Evolutionary conservation across 805 yeast species (phyloP).

Genomic region (Teunomyces gatunensis): DNA sequence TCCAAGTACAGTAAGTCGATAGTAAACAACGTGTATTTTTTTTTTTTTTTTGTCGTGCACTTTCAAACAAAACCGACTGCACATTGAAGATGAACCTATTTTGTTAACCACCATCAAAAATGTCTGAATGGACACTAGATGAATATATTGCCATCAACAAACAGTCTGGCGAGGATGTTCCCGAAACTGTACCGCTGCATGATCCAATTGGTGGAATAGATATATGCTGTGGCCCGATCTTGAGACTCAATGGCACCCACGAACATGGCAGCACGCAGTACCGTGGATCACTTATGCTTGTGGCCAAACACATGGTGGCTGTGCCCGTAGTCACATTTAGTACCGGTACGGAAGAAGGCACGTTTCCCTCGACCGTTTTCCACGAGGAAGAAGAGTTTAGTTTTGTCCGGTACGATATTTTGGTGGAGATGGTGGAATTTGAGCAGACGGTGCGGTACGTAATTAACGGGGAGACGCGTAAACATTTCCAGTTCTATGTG

Average conservation of each 20-base stretch:
- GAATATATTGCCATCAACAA: conserved; percentile 18
- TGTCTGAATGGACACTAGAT: neutral
- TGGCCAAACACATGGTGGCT: conserved; percentile 42
- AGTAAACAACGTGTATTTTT: no score
- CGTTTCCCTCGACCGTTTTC: conserved; percentile 45
- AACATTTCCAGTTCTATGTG: conserved; percentile 58
- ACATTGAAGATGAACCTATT: no score
- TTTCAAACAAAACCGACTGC: no score
- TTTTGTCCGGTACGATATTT: conserved; percentile 67
- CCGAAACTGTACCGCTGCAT: conserved; percentile 27
- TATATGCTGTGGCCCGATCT: conserved; percentile 72
- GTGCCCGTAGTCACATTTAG: conserved; percentile 16
- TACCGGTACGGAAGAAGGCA: conserved; percentile 30
- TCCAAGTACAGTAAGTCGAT: no score
- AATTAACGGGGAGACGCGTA: conserved; percentile 43
- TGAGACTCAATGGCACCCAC: conserved; percentile 62
- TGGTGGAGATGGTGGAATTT: conserved; percentile 41
- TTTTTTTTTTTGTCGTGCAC: no score
- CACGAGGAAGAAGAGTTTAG: conserved; percentile 43
- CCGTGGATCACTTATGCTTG: conserved; percentile 67
- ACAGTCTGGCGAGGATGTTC: conserved; percentile 19
- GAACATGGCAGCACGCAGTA: conserved; percentile 55
- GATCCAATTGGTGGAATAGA: conserved; percentile 34
- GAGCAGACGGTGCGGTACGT: conserved; percentile 67
- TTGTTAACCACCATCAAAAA: neutral